phyloP scores from a whole-genome alignment of 495 filamentous ascomycete species.

The Eremomyces bilateralis region DNA sequence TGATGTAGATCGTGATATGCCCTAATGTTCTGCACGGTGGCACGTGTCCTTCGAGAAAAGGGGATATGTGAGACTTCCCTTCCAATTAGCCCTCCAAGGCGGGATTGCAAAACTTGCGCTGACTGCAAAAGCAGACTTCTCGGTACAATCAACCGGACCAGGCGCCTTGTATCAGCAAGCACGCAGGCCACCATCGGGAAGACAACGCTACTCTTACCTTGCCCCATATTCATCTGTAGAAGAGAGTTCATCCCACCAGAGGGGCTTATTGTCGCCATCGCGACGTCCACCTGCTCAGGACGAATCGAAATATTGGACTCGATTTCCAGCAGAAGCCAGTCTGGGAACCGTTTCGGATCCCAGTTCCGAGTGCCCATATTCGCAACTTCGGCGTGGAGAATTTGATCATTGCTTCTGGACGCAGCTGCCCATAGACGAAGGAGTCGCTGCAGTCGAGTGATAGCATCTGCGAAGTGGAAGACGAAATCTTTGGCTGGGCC shows the following conservation, averaged over 20 bases:
- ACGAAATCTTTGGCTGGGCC: conserved; percentile 25
- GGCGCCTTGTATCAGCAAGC: conserved; percentile 24
- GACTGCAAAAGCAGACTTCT: conserved; percentile 30
- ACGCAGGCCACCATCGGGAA: conserved; percentile 30
- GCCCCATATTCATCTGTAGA: conserved; percentile 31
- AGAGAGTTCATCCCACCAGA: conserved; percentile 26
- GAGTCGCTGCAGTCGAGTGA: conserved; percentile 26
- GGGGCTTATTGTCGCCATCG: conserved; percentile 27
- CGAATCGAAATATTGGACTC: conserved; percentile 32
- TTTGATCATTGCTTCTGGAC: conserved; percentile 5
- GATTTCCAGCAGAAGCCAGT: conserved; percentile 38
- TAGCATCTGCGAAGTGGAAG: conserved; percentile 19
- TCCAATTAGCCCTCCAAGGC: conserved; percentile 26
- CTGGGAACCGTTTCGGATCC: conserved; percentile 22
- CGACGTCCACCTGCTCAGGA: conserved; percentile 29
- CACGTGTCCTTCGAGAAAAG: conserved; percentile 26
- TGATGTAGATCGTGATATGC: conserved; percentile 18
- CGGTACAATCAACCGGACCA: conserved; percentile 28
- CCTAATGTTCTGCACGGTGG: conserved; percentile 11
- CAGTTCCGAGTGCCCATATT: conserved; percentile 29
- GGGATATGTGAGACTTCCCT: conserved; percentile 26
- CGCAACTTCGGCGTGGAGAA: conserved; percentile 9
- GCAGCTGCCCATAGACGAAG: conserved; percentile 18
- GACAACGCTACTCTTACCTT: conserved; percentile 30
- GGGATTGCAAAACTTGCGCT: conserved; percentile 24